Percentiles rank a stretch among this genome's conserved stretches.
Conservation (phyloP, 495 filamentous ascomycete species). For the Hypoxylon trugodes region DNA sequence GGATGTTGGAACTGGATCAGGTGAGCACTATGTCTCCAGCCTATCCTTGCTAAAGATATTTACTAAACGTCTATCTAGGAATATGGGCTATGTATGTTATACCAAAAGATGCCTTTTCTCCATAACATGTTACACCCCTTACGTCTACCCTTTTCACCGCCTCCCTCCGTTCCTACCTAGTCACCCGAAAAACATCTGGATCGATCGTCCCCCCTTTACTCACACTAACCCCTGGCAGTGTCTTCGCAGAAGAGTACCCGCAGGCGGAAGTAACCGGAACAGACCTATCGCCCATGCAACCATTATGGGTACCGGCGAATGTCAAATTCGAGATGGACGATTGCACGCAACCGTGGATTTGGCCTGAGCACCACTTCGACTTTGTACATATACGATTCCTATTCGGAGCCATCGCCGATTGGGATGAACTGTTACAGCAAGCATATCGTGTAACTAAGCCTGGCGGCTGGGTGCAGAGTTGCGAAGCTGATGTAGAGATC, state of each 20-base stretch:
- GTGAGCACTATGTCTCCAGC: slow-evolving; percentile 51
- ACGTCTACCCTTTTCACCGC: not conserved
- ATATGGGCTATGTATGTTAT: slow-evolving; percentile 52
- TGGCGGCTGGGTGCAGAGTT: slow-evolving; percentile 44
- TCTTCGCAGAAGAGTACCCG: slow-evolving; percentile 63
- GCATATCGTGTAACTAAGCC: slow-evolving; percentile 38
- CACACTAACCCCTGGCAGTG: slow-evolving; percentile 40
- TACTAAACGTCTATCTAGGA: slow-evolving; percentile 33
- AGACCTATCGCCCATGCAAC: slow-evolving; percentile 62
- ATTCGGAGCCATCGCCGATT: slow-evolving; percentile 64
- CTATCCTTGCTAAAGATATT: slow-evolving; percentile 34
- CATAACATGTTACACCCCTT: not conserved
- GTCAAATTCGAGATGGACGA: slow-evolving; percentile 67
- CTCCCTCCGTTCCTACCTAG: not conserved
- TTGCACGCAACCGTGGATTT: slow-evolving; percentile 63
- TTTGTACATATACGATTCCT: slow-evolving; percentile 70
- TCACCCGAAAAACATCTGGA: not conserved
- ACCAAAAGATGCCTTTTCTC: not conserved
- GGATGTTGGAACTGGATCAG: slow-evolving; percentile 66
- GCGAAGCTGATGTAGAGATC: slow-evolving; percentile 38
- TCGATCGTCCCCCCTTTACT: not conserved
- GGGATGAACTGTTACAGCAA: slow-evolving; percentile 53
- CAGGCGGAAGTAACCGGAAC: slow-evolving; percentile 62
- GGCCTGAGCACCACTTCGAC: slow-evolving; percentile 64
- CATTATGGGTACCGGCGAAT: slow-evolving; percentile 60